These are phyloP conservation scores for Mucor lusitanicus DNA, from an alignment of 371 early-diverging fungal genomes.

Conservation along the genomic window DNA sequence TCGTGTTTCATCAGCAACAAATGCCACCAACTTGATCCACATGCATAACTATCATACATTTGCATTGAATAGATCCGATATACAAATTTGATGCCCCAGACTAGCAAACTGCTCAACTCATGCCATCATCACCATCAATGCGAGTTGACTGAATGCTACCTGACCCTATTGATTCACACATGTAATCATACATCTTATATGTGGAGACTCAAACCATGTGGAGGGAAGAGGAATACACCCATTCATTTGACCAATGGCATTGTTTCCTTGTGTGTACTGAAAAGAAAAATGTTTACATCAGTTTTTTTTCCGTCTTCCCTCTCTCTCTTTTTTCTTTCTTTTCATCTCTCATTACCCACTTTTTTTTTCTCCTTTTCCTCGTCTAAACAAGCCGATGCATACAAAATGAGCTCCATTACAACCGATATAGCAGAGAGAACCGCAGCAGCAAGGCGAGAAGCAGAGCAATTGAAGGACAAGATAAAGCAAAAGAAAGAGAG, in stretches of 20 bases:
- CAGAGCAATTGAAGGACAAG: conserved; percentile 94
- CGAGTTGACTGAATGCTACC: not conserved
- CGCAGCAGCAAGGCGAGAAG: conserved; percentile 90
- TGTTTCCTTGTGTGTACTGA: not conserved
- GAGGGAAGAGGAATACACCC: not conserved
- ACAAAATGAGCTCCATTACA: conserved; percentile 31
- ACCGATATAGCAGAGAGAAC: conserved; percentile 92
- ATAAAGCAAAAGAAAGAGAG: conserved; percentile 90
- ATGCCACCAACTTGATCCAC: not conserved
- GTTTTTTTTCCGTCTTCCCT: conserved; percentile 2
- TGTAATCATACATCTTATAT: not conserved
- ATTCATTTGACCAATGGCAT: not conserved
- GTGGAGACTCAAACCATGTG: not conserved
- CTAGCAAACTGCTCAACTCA: not conserved
- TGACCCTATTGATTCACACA: not conserved
- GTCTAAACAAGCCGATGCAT: not conserved
- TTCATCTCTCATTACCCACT: not conserved
- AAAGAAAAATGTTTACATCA: not conserved
- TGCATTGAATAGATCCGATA: not conserved
- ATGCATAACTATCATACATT: not conserved
- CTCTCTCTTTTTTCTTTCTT: not conserved
- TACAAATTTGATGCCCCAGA: not conserved
- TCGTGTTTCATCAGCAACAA: not conserved
- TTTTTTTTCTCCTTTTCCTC: not conserved
- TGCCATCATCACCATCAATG: not conserved